phyloP scores from a whole-genome alignment of 805 yeast genomes.

The Brettanomyces anomalus region DNA sequence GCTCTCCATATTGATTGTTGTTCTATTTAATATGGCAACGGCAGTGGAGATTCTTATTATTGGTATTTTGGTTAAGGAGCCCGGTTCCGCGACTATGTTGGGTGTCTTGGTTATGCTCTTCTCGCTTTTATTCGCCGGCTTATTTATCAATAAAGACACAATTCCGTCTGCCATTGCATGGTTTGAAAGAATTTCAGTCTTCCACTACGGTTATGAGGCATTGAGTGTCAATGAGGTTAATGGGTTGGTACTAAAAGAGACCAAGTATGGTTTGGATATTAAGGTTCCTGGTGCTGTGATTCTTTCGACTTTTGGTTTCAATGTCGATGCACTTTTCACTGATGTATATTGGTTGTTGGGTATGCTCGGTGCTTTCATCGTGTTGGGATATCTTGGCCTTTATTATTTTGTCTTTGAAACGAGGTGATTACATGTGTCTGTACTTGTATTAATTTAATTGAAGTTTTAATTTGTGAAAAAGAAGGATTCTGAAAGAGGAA shows the following conservation, averaged over 20 bases:
- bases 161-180: conserved; percentile 44
- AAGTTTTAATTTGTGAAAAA: too few relatives aligned
- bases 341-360: conserved; percentile 56
- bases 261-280: conserved; percentile 85
- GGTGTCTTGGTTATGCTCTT: conserved; percentile 80
- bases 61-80: conserved; percentile 80
- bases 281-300: conserved; percentile 98
- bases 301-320: conserved; percentile 88
- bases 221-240: conserved; percentile 87
- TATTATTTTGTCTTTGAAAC: conserved; percentile 69
- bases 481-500: too few relatives aligned
- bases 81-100: conserved; percentile 84
- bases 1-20: conserved; percentile 58
- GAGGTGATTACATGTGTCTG: conserved; percentile 29
- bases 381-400: conserved; percentile 67
- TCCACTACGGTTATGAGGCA: conserved; percentile 95
- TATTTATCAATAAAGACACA: conserved; percentile 76
- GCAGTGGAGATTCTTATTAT: conserved; percentile 78
- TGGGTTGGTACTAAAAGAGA: conserved; percentile 73
- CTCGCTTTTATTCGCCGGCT: conserved; percentile 85
- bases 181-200: conserved; percentile 78
- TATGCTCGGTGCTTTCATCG: conserved; percentile 49
- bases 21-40: conserved; percentile 79
- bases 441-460: neutral
- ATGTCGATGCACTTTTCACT: conserved; percentile 61